These are phyloP conservation scores for Tothia fuscella DNA, from an alignment of 2,329 filamentous ascomycete genomes.

Conservation along the genomic window DNA sequence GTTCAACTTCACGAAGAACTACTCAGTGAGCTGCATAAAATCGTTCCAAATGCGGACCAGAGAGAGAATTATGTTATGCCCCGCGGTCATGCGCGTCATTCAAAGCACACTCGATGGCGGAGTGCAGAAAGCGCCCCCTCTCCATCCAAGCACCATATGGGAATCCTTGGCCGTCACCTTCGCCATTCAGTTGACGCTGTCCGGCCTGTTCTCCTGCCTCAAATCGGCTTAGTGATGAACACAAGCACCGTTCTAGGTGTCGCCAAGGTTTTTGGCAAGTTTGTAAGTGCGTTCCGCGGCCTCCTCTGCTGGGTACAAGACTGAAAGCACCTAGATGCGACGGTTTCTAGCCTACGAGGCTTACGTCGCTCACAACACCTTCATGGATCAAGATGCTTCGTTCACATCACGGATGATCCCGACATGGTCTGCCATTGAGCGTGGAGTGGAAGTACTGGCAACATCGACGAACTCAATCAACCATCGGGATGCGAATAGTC, in stretches of 20 bases:
- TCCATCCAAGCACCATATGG: constrained; percentile 18
- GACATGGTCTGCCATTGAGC: constrained; percentile 70
- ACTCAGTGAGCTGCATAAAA: constrained; percentile 58
- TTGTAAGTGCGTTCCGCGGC: constrained; percentile 26
- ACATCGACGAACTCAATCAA: constrained; percentile 62
- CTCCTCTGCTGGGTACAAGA: background rate
- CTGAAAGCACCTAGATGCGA: constrained; percentile 46
- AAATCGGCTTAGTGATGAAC: constrained; percentile 32
- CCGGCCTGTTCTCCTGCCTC: constrained; percentile 27
- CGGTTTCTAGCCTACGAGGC: constrained; percentile 83
- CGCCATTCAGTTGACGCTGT: constrained; percentile 36
- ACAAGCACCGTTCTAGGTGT: constrained; percentile 42
- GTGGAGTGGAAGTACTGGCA: constrained; percentile 72
- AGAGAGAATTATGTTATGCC: constrained; percentile 20
- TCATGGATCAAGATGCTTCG: constrained; percentile 68
- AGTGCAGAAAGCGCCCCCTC: constrained; percentile 36
- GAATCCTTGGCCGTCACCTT: constrained; percentile 18
- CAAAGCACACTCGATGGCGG: constrained; percentile 35
- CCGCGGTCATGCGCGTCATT: constrained; percentile 16
- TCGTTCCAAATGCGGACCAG: constrained; percentile 52
- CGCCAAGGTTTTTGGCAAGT: constrained; percentile 40
- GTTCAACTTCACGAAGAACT: constrained; percentile 75
- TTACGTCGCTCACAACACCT: constrained; percentile 80
- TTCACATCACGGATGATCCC: constrained; percentile 55
- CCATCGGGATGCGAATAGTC: constrained; percentile 47